Evolutionary conservation across 225 moss, liverwort and hornwort genomes (phyloP), one percentile per base, ranked within the genome.

Genomic region (Lunularia cruciata): DNA sequence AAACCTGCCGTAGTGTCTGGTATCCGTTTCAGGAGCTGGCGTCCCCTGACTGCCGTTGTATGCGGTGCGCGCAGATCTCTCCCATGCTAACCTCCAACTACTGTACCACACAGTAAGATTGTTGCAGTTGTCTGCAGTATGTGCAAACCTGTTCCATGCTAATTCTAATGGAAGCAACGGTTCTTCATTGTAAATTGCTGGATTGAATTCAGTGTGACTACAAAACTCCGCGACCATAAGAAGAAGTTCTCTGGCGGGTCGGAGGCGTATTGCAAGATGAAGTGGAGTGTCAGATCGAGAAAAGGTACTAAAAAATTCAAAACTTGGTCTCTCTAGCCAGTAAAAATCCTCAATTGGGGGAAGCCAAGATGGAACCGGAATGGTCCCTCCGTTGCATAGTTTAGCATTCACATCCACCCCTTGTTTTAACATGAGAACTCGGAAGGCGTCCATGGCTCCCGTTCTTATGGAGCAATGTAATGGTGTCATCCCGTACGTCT

Each of bases 151-250:
- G 3, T 5, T 10, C 63, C 63, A 63, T 0, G 45, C 43, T 14
- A 63, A 28, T 15, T 23, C 28, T 38, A 63, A 23, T 5, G 63
- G 45, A 15, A 40, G 63, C 14, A 18, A 19, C 0, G 26, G 2
- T 0, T 3, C 13, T 14, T 13, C 15, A 28, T 63, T 63, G 63
- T 46, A 46, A 6, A 45, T 42, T 13, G 43, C 27, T 3, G 63
- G 63, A 15, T 63, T 45, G 63, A 63, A 45, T 27, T 5, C 18
- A 12, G 63, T 42, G 27, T 63, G 63, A 28, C 30, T 63, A 18
- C 43, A 63, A 28, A 63, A 63, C 38, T 46, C n/a, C 14, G 30
- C 38, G 27, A 63, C 27, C 43, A 63, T 63, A 12, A 27, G 12
- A 14, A 22, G 3, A 3, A 63, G 45, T 4, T 43, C 43, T 45